Evolutionary conservation across 83 land plant species (phyloP).

Genomic region (Picea abies): DNA sequence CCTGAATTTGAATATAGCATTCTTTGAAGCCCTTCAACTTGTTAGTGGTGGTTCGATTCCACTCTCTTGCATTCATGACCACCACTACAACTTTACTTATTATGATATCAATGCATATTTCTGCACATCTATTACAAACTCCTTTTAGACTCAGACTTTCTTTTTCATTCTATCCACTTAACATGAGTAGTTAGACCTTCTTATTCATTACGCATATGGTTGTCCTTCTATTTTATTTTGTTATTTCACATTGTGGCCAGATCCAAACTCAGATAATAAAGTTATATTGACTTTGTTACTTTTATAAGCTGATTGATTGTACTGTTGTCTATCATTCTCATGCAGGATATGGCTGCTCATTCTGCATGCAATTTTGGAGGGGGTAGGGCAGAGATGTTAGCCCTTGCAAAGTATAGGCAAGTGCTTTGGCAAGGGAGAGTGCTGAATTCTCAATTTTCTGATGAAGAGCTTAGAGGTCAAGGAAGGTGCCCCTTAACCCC

Average conservation of each 20-base stretch:
- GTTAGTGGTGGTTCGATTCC: no score
- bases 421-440: slow-evolving; percentile 93
- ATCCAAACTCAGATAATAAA: not conserved
- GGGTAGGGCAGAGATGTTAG: slow-evolving; percentile 88
- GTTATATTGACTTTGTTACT: not conserved
- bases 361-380: slow-evolving; percentile 98
- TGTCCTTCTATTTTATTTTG: not conserved
- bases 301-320: not conserved
- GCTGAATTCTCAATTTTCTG: slow-evolving; percentile 70
- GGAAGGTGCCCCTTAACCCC: slow-evolving; percentile 97
- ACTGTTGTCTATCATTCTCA: slow-evolving; percentile 5
- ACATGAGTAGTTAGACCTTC: not conserved
- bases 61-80: no score
- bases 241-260: not conserved
- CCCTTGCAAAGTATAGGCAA: slow-evolving; percentile 88
- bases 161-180: not conserved
- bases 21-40: no score
- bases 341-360: slow-evolving; percentile 98
- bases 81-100: not conserved
- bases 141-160: not conserved
- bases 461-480: slow-evolving; percentile 66
- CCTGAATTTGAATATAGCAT: no score
- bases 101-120: not conserved
- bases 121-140: not conserved
- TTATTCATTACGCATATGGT: not conserved